Conservation (phyloP, 495 filamentous ascomycete genomes). For the Chaetomium tenue region DNA sequence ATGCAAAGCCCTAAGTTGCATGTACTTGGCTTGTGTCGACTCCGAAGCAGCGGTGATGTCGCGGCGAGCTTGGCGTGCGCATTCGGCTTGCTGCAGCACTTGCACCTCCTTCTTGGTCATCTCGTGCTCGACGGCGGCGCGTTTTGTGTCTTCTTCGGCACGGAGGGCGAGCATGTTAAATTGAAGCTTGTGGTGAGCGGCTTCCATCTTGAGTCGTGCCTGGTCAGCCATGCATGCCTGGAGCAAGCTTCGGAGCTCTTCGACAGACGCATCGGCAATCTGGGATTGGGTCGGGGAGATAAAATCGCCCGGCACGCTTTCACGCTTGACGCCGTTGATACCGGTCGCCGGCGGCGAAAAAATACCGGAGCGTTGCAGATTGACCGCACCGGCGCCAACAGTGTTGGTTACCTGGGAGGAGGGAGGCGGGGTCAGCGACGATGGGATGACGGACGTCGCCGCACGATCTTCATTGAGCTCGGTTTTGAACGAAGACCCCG, state of each 20-base stretch:
- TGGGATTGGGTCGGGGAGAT: slow-evolving; percentile 61
- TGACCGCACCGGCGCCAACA: slow-evolving; percentile 29
- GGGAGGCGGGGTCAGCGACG: slow-evolving; percentile 69
- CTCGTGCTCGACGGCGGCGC: slow-evolving; percentile 88
- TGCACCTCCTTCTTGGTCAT: slow-evolving; percentile 90
- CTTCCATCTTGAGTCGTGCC: slow-evolving; percentile 68
- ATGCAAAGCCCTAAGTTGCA: slow-evolving; percentile 49
- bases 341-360: slow-evolving; percentile 59
- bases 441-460: slow-evolving; percentile 41
- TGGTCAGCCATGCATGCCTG: slow-evolving; percentile 55
- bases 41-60: slow-evolving; percentile 44
- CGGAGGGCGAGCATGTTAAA: slow-evolving; percentile 84
- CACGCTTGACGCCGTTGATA: slow-evolving; percentile 51
- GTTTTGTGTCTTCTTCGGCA: slow-evolving; percentile 79
- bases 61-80: slow-evolving; percentile 48
- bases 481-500: slow-evolving; percentile 38
- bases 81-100: slow-evolving; percentile 66
- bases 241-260: slow-evolving; percentile 58
- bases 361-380: slow-evolving; percentile 43
- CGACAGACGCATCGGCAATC: slow-evolving; percentile 58
- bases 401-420: slow-evolving; percentile 62
- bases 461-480: slow-evolving; percentile 43
- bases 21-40: slow-evolving; percentile 45
- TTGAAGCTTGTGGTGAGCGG: slow-evolving; percentile 89
- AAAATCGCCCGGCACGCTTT: slow-evolving; percentile 51